Base-by-base conservation (phyloP, 441 rosid genomes). In the Omphalea diandra region DNA sequence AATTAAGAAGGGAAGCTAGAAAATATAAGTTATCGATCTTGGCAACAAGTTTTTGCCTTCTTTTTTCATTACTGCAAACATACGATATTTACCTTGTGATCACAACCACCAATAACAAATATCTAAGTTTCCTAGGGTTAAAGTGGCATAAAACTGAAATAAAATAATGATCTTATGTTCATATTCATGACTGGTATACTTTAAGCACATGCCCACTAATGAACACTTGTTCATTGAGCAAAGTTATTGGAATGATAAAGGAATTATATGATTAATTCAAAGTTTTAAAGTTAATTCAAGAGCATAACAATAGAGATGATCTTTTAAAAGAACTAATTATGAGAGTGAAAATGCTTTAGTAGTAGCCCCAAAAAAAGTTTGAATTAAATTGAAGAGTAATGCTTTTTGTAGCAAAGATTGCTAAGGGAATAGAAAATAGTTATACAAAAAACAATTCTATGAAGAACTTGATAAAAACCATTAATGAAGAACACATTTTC, bases 401-500 rank as follows among this genome's bases (percentile, higher is more conserved):
- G 67, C 49, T 41, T 38, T 73, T 38, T 43, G 76, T 68, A 46
- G 60, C 47, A 63, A 65, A 9, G 49, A 24, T 72, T 50, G 33
- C 73, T 58, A 33, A 60, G 47, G 35, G 14, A 24, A 50, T 18
- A 7, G 8, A n/a, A 20, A 52, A 26, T 43, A 71, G 50, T 20
- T 29, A 27, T 56, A 29, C 36, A 64, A 46, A 38, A 52, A 63
- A 63, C 14, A 76, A 69, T 53, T 38, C 47, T 12, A 66, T 27
- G 62, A 29, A 33, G 61, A 76, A 36, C 65, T 71, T 29, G 29
- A 53, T 55, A 22, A 50, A 33, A 55, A 8, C 2, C 4, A 7
- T 12, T 66, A 49, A 33, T 74, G 57, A 58, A 73, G 60, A 63
- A 65, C 53, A 63, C 56, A 68, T 36, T 55, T 47, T 46, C 64